Evolutionary conservation across 164 flowering plant species (phyloP).

Genomic region (Liquidambar formosana): DNA sequence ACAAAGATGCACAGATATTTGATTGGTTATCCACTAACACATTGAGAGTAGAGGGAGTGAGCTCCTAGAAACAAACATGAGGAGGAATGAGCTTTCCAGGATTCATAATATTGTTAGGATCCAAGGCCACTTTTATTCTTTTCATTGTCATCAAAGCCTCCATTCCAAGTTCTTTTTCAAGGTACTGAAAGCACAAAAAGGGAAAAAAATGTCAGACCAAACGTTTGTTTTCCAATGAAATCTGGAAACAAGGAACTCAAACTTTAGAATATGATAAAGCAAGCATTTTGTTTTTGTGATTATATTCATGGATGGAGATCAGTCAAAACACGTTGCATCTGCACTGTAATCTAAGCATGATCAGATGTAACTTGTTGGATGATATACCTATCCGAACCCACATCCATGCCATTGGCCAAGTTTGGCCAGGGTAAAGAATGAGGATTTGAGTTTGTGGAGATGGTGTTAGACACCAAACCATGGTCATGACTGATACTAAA

Average conservation of each 20-base stretch:
- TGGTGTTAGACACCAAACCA: no score
- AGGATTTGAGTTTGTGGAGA: no score
- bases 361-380: neutral
- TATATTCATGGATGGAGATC: neutral
- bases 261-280: neutral
- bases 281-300: neutral
- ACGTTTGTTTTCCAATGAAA: neutral
- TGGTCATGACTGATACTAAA: no score
- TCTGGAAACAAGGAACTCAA: neutral
- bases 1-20: no score
- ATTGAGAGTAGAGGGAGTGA: neutral
- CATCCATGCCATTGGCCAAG: no score
- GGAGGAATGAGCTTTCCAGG: slow-evolving; percentile 69
- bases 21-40: no score
- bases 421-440: no score
- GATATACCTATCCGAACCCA: neutral
- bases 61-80: slow-evolving; percentile 32
- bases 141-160: slow-evolving; percentile 86
- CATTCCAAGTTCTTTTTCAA: slow-evolving; percentile 83
- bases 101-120: slow-evolving; percentile 95
- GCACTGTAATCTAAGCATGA: neutral
- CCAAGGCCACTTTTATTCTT: slow-evolving; percentile 77
- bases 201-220: neutral
- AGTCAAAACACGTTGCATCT: neutral
- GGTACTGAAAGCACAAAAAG: slow-evolving; percentile 54